These are phyloP conservation scores for Apiosordaria backusii DNA, from an alignment of 495 filamentous ascomycete genomes.

Conservation along the genomic window DNA sequence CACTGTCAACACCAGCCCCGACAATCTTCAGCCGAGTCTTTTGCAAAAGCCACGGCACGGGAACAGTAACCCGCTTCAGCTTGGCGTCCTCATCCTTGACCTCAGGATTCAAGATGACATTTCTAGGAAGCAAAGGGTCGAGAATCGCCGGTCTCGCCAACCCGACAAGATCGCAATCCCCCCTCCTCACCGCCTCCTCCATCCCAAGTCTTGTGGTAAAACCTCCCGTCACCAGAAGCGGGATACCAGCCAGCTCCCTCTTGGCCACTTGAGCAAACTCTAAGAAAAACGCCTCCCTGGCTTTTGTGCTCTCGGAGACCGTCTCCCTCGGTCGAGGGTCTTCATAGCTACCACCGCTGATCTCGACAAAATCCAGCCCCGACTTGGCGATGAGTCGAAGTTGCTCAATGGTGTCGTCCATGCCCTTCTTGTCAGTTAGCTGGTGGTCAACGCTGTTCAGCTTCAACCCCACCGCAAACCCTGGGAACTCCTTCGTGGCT, in stretches of 20 bases:
- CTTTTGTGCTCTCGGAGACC: constrained; percentile 38
- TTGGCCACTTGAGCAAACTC: constrained; percentile 51
- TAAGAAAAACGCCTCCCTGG: constrained; percentile 62
- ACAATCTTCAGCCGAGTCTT: constrained; percentile 38
- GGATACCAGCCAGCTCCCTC: constrained; percentile 39
- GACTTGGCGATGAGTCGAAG: constrained; percentile 49
- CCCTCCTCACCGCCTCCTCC: constrained; percentile 47
- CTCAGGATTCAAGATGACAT: constrained; percentile 50
- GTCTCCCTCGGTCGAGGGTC: constrained; percentile 27
- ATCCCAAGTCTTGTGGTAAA: constrained; percentile 56
- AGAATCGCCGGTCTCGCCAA: constrained; percentile 53
- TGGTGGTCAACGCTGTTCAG: constrained; percentile 59
- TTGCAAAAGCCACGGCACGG: constrained; percentile 32
- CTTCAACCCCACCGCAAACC: constrained; percentile 61
- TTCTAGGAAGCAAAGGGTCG: constrained; percentile 46
- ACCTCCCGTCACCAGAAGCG: constrained; percentile 48
- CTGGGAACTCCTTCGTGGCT: constrained; percentile 55
- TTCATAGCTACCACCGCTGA: constrained; percentile 58
- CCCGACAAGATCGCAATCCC: constrained; percentile 58
- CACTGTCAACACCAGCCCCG: constrained; percentile 45
- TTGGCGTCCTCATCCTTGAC: constrained; percentile 48
- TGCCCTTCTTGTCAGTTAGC: constrained; percentile 28
- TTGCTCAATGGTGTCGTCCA: constrained; percentile 52
- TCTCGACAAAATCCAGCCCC: constrained; percentile 60
- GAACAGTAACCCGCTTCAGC: constrained; percentile 38